These are phyloP conservation scores for Dioscorea alata DNA, from an alignment of 106 monocot genomes.

Conservation along the genomic window DNA sequence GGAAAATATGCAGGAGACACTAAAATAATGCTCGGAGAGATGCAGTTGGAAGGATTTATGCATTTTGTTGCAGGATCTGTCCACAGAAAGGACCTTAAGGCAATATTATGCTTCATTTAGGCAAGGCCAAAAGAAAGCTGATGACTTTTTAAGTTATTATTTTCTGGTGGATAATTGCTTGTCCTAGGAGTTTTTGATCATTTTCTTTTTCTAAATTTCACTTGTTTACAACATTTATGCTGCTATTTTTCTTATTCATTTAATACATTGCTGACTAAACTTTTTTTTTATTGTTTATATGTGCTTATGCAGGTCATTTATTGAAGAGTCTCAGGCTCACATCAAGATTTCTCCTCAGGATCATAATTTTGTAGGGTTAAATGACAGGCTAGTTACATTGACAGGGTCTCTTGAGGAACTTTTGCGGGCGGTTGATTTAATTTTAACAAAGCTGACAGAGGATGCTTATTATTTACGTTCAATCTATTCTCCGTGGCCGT, in stretches of 20 bases:
- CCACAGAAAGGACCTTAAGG: no score
- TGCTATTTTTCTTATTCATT: neutral
- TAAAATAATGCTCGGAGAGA: no score
- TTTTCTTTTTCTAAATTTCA: no score
- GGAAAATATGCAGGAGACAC: no score
- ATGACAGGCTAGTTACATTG: conserved; percentile 88
- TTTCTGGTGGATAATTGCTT: no score
- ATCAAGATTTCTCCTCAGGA: conserved; percentile 99
- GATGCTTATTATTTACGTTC: conserved; percentile 82
- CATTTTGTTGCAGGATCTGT: no score
- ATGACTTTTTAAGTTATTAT: no score
- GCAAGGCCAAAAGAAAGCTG: no score
- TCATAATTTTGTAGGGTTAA: conserved; percentile 58
- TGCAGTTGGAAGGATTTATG: no score
- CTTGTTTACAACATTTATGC: no score
- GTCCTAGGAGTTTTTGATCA: no score
- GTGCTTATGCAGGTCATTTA: conserved; percentile 60
- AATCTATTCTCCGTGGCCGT: conserved; percentile 70
- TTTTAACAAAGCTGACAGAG: conserved; percentile 75
- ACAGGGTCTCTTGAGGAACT: conserved; percentile 75
- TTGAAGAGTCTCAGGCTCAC: conserved; percentile 91
- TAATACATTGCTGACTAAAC: neutral
- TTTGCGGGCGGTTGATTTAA: conserved; percentile 68
- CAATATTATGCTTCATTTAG: no score
- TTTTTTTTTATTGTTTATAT: neutral